Conservation (phyloP, 352 stramenopile species). For the Lagenidium sp. region DNA sequence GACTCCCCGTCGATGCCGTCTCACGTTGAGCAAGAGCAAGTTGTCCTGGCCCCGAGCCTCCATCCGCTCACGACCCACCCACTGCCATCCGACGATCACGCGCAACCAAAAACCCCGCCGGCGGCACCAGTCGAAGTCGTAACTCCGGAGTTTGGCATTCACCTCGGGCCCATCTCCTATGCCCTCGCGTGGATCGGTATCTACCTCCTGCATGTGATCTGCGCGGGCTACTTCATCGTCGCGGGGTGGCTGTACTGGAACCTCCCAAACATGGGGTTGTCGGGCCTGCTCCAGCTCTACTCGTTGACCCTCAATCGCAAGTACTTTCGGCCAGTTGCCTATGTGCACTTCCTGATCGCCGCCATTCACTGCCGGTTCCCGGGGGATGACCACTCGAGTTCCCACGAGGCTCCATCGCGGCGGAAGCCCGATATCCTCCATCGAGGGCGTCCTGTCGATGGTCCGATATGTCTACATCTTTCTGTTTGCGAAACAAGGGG, state of each 20-base stretch:
- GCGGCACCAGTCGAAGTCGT: background rate
- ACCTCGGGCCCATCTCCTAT: background rate
- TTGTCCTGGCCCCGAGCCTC: no score
- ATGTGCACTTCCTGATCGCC: background rate
- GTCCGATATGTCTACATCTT: no score
- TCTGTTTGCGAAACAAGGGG: no score
- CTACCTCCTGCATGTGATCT: background rate
- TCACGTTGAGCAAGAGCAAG: no score
- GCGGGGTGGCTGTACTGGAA: background rate
- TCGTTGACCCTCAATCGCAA: background rate
- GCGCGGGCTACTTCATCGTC: background rate
- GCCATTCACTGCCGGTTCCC: background rate
- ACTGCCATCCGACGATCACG: background rate
- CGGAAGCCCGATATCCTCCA: background rate
- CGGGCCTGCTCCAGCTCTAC: background rate
- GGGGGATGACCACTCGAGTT: background rate
- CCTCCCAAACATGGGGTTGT: background rate
- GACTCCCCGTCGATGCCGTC: no score
- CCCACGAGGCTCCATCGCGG: background rate
- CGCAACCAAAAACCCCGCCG: background rate
- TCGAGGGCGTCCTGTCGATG: no score
- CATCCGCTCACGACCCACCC: no score
- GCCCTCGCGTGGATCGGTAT: background rate
- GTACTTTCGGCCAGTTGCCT: background rate
- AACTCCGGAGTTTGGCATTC: background rate